These are phyloP conservation scores for Penicillium sp. DNA, from an alignment of 2,329 filamentous ascomycete species.

Conservation along the genomic window DNA sequence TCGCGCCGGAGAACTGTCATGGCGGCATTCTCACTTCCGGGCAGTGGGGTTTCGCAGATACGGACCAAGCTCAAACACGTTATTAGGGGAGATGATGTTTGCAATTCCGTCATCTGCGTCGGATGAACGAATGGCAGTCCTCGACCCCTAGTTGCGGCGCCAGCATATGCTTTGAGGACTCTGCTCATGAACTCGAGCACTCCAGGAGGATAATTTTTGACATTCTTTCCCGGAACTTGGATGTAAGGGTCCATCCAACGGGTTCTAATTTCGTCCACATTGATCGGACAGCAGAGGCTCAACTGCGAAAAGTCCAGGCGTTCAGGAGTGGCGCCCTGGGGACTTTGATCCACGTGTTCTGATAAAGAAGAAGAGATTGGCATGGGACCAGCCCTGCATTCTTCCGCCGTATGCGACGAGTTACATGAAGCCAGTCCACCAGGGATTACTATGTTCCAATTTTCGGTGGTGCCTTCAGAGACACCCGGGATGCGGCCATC, in stretches of 20 bases:
- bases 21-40: constrained; percentile 29
- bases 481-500: neutral
- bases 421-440: neutral
- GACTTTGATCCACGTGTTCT: neutral
- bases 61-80: constrained; percentile 41
- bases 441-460: neutral
- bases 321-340: neutral
- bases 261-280: constrained; percentile 44
- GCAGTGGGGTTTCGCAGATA: constrained; percentile 34
- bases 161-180: constrained; percentile 43
- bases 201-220: constrained; percentile 38
- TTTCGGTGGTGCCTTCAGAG: neutral
- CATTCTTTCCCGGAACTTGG: constrained; percentile 39
- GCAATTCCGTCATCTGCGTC: constrained; percentile 27
- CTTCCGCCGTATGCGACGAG: neutral
- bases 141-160: constrained; percentile 32
- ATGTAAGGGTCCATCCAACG: constrained; percentile 48
- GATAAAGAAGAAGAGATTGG: neutral
- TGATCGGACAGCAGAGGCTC: constrained; percentile 43
- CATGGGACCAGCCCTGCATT: neutral
- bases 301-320: constrained; percentile 29
- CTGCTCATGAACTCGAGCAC: constrained; percentile 38
- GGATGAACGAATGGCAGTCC: constrained; percentile 44
- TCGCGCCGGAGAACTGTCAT: constrained; percentile 36
- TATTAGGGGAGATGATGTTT: constrained; percentile 27